Evolutionary conservation across 2,329 filamentous ascomycete genomes (phyloP), one percentile per base, ranked within the genome.

Genomic region (Xylaria arbuscula): DNA sequence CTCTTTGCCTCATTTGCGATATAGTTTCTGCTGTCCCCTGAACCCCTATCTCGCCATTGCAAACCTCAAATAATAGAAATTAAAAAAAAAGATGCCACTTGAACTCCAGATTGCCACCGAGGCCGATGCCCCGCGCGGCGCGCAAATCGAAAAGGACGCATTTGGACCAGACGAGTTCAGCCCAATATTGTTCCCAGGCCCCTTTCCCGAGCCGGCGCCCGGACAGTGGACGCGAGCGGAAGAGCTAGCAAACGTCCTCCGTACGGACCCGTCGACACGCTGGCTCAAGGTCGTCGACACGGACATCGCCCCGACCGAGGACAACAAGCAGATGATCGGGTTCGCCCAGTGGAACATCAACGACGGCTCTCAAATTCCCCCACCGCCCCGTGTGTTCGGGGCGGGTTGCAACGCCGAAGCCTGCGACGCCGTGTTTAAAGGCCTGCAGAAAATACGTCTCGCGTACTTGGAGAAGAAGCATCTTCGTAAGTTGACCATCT

Each of bases 131-230:
- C 62, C 64, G 34, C 80, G 79, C 34, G 73, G 77, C 40, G 76
- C 77, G 19, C 73, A 78, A 56, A 81, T 84, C 51, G 82, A 84
- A 72, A 68, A 56, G 17, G 72, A 68, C 3, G 82, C 82, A 19
- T 83, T 82, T 66, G 76, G 73, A 0, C 72, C 74, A 9, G 79
- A 75, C 48, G 71, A 77, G 11, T 72, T 80, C 60, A 77, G 72
- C 57, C 17, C 58, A 1, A 71, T 80, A 19, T 75, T 85, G 0
- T 79, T 79, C 65, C 77, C 78, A 17, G 78, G 78, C 0, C 77
- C 76, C 42, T 73, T 78, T 56, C 74, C 78, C 40, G 70, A 73
- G 22, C 70, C 73, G 11, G 69, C 73, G 11, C 62, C 73, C 15
- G 70, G 66, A 5, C 50, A 70, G n/a, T 73, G 70, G 19, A 24